Evolutionary conservation across 2,329 filamentous ascomycete species (phyloP).

Genomic region (Aureobasidium sp.): DNA sequence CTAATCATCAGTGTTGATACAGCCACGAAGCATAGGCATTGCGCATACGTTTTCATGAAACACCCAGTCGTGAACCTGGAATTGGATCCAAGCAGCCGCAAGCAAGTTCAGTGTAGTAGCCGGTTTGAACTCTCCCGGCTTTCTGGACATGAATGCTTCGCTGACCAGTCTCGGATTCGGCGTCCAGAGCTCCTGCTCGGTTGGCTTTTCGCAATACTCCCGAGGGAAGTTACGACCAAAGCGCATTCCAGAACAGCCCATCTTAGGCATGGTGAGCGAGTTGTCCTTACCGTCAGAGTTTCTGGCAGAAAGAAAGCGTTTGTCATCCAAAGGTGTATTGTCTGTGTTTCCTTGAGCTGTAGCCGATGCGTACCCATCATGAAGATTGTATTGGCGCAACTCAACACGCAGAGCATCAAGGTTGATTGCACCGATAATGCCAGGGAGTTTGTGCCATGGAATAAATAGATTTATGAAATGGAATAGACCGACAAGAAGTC

Average conservation of each 20-base stretch:
- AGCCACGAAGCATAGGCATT: no score
- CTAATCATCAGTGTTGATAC: not conserved
- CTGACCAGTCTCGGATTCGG: conserved; percentile 38
- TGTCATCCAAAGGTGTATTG: conserved; percentile 23
- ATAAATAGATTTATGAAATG: conserved; percentile 31
- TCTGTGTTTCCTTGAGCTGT: conserved; percentile 29
- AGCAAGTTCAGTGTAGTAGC: conserved; percentile 39
- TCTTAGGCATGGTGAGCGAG: conserved; percentile 31
- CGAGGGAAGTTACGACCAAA: conserved; percentile 39
- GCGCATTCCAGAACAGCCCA: conserved; percentile 39
- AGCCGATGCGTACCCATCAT: conserved; percentile 34
- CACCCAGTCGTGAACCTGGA: conserved; percentile 38
- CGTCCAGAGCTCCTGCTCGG: conserved; percentile 33
- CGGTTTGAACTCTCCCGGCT: conserved; percentile 32
- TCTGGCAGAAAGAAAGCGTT: conserved; percentile 28
- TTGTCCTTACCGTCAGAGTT: conserved; percentile 40
- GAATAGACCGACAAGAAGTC: conserved; percentile 19
- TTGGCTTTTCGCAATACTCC: conserved; percentile 29
- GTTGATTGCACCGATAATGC: conserved; percentile 34
- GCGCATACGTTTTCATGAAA: not conserved
- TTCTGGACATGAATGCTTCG: conserved; percentile 33
- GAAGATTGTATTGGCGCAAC: conserved; percentile 36
- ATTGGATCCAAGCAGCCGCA: conserved; percentile 44
- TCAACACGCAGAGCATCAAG: conserved; percentile 34
- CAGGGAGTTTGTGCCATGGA: conserved; percentile 37